These are phyloP conservation scores for Fusarium decemcellulare DNA, from an alignment of 2,329 filamentous ascomycete species.

Conservation along the genomic window DNA sequence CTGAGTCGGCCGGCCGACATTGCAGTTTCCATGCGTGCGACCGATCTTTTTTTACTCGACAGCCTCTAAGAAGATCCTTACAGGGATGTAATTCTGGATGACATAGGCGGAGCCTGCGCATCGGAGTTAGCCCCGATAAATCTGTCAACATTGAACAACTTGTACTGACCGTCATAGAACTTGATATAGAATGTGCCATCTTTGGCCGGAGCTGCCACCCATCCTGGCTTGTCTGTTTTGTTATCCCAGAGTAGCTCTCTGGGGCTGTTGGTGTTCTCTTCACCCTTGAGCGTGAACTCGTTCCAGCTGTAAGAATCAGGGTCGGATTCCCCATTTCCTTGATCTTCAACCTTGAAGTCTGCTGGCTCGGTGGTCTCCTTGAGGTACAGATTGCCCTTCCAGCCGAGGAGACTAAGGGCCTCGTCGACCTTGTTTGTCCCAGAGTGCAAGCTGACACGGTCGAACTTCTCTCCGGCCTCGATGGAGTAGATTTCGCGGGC, in stretches of 20 bases:
- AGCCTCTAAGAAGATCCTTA: constrained; percentile 21
- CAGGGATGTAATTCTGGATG: constrained; percentile 20
- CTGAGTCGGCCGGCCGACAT: neutral
- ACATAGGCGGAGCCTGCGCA: constrained; percentile 7
- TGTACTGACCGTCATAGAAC: constrained; percentile 26
- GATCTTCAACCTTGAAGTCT: neutral
- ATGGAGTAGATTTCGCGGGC: constrained; percentile 6
- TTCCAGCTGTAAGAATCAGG: constrained; percentile 17
- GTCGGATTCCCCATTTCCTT: neutral
- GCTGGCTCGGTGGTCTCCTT: constrained; percentile 4
- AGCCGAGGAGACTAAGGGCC: constrained; percentile 21
- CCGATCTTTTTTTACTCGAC: neutral
- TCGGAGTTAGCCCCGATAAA: constrained; percentile 8
- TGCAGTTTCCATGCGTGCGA: neutral
- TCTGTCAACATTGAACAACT: neutral
- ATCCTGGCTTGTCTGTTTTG: constrained; percentile 17
- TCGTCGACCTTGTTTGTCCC: constrained; percentile 17
- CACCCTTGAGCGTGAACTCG: constrained; percentile 13
- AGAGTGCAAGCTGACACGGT: constrained; percentile 4
- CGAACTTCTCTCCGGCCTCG: constrained; percentile 5
- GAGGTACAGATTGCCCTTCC: constrained; percentile 22
- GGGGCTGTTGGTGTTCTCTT: neutral
- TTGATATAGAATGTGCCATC: constrained; percentile 18
- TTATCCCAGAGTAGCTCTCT: constrained; percentile 14
- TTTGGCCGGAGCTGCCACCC: constrained; percentile 21